Conservation (phyloP, 1,284 basidiomycete species). For the Lentinula novae-zelandiae region DNA sequence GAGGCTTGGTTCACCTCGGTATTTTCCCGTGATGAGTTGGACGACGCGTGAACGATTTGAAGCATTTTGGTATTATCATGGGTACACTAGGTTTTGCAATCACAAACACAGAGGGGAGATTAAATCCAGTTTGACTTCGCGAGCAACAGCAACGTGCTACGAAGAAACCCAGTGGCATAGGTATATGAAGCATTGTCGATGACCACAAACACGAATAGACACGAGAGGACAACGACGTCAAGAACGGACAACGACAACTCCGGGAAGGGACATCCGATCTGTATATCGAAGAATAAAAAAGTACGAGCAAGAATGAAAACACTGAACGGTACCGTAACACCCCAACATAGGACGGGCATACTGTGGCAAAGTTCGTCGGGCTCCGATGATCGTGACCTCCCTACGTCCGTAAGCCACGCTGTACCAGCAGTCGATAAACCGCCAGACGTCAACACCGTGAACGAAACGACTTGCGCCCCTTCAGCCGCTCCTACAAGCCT, state of each 20-base stretch:
- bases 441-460: too few species aligned
- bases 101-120: too few species aligned
- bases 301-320: not conserved
- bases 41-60: too few species aligned
- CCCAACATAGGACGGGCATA: not conserved
- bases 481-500: not conserved
- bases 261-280: not conserved
- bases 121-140: too few species aligned
- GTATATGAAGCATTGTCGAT: not conserved
- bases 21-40: too few species aligned
- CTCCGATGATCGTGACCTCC: not conserved
- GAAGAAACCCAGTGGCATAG: too few species aligned
- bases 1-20: too few species aligned
- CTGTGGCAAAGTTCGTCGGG: not conserved
- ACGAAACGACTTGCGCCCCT: not conserved
- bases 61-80: too few species aligned
- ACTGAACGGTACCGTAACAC: not conserved
- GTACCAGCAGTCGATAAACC: not conserved
- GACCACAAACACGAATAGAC: not conserved
- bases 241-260: not conserved
- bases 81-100: too few species aligned
- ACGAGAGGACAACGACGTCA: too few species aligned
- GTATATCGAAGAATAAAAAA: not conserved
- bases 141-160: too few species aligned
- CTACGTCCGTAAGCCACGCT: not conserved